Evolutionary conservation across 306 rosid genomes (phyloP).

Genomic region (Ammopiptanthus mongolicus): DNA sequence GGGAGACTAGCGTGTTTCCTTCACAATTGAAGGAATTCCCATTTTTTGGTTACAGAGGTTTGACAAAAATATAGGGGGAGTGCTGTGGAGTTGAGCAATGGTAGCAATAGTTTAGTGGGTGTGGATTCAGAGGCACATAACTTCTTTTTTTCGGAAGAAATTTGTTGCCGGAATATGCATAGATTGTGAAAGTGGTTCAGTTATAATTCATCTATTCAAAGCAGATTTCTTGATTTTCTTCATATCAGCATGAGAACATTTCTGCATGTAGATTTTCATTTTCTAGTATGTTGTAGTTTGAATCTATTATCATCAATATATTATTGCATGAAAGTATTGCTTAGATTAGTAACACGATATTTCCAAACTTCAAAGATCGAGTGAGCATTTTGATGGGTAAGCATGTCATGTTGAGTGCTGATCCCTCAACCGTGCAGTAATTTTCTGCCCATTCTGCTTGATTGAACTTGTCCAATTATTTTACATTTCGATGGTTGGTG

Average conservation of each 20-base stretch:
- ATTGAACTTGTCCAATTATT: slow-evolving; percentile 18
- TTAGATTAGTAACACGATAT: background rate
- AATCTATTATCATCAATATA: background rate
- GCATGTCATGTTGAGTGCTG: background rate
- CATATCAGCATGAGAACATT: background rate
- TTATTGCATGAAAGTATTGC: background rate
- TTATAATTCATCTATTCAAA: background rate
- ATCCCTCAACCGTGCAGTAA: background rate
- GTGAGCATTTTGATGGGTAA: background rate
- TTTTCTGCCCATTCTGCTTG: slow-evolving; percentile 14
- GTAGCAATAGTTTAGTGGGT: background rate
- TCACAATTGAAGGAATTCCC: background rate
- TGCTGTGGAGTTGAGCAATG: background rate
- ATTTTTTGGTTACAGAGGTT: background rate
- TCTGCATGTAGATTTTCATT: background rate
- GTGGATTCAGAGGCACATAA: background rate
- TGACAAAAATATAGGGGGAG: background rate
- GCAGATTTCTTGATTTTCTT: background rate
- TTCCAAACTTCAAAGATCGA: background rate
- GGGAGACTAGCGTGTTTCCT: background rate
- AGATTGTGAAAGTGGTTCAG: background rate
- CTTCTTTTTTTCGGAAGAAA: background rate
- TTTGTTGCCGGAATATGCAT: background rate
- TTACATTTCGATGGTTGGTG: slow-evolving; percentile 4
- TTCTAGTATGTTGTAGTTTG: background rate